These are phyloP conservation scores for Linum lewisii DNA, from an alignment of 345 rosid genomes.

Conservation along the genomic window DNA sequence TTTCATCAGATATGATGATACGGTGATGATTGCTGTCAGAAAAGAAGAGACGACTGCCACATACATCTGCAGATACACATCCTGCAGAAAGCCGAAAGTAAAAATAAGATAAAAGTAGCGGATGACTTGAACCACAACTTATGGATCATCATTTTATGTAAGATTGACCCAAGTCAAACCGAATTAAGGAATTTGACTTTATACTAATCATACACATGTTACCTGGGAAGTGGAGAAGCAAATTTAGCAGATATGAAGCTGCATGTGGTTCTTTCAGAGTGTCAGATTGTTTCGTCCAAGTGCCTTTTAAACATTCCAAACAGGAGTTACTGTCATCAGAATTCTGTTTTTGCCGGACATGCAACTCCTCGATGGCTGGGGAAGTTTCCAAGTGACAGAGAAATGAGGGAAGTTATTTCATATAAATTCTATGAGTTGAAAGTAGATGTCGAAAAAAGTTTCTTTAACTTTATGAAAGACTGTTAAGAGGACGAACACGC, in stretches of 20 bases:
- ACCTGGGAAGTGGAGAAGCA: constrained; percentile 72
- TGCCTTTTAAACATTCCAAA: constrained; percentile 24
- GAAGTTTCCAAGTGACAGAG: constrained; percentile 20
- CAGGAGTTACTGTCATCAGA: constrained; percentile 23
- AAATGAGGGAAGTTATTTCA: too few species aligned
- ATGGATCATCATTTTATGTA: neutral
- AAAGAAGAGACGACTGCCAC: constrained; percentile 51
- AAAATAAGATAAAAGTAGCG: neutral
- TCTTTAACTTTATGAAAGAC: too few species aligned
- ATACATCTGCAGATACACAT: constrained; percentile 69
- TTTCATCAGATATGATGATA: constrained; percentile 41
- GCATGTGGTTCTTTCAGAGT: constrained; percentile 38
- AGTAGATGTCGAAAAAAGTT: too few species aligned
- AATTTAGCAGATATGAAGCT: constrained; percentile 39
- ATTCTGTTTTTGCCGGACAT: constrained; percentile 16
- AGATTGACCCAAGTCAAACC: neutral
- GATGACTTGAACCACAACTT: neutral
- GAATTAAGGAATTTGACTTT: too few species aligned
- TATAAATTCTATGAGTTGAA: too few species aligned
- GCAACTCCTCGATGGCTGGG: constrained; percentile 48
- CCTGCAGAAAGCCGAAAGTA: constrained; percentile 30
- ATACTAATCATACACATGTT: constrained; percentile 6
- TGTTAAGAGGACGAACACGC: too few species aligned
- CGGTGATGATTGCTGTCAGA: constrained; percentile 98
- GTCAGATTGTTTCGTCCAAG: constrained; percentile 53